Base-by-base conservation (phyloP, 345 rosid genomes). In the Melaleuca quinquenervia region DNA sequence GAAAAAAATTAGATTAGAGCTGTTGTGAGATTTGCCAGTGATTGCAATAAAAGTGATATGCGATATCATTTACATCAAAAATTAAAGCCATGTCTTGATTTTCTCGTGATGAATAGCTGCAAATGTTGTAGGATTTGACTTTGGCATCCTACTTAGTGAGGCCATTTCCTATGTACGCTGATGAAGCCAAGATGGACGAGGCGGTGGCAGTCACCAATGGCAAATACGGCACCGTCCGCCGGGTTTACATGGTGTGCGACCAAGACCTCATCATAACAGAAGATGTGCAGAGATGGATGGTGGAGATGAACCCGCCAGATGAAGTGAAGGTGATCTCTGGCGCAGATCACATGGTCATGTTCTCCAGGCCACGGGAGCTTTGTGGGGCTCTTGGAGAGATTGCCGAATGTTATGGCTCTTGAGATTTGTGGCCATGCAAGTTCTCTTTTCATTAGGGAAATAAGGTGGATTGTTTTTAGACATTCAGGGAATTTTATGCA, bases 281-380 rank as follows among this genome's bases (percentile, higher is more conserved):
- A 70, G 84, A 83, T 45, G 4, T 84, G 32, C 87, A 92, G n/a
- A 87, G 88, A 76, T 89, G 91, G 94, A 90, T 85, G 85, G 83
- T 91, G 20, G 85, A 87, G 84, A 88, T 84, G 48, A 87, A 55
- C 75, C 92, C 94, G 6, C 50, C 86, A 2, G 87, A 87, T 44
- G 90, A 89, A 50, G 88, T 86, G 20, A 89, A 74, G 89, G 44
- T 76, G 76, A 87, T 90, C 64, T 11, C 87, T 12, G 92, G 87
- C 26, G 88, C 92, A 15, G 92, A 92, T 87, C 92, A 92, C 70
- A 93, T 91, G 93, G 86, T 84, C 48, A 89, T 92, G 93, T 48
- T 88, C 55, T 86, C 91, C 12, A 90, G 89, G 75, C 90, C 92
- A 16, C 52, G 54, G 3, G 90, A 91, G 50, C 84, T 90, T 2